Evolutionary conservation across 345 rosid species (phyloP).

Genomic region (Salix brachista): DNA sequence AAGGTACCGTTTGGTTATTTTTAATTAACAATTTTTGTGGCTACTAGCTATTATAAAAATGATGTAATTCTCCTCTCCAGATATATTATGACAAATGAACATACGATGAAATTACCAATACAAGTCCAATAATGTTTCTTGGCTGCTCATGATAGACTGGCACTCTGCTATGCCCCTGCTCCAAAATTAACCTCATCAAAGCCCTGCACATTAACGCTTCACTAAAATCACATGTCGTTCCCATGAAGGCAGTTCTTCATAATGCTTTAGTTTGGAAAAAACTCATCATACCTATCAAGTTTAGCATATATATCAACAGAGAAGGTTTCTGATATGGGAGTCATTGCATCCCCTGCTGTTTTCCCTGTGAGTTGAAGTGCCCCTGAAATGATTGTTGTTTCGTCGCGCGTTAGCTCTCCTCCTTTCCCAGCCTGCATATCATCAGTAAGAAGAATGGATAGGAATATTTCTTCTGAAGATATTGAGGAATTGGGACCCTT

Average conservation of each 20-base stretch:
- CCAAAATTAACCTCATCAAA: constrained; percentile 66
- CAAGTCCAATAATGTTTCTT: constrained; percentile 73
- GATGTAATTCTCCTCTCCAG: too few species aligned
- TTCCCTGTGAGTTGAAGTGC: constrained; percentile 89
- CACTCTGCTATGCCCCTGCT: constrained; percentile 91
- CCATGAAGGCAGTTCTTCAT: background rate
- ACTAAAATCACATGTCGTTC: background rate
- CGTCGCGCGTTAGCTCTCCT: constrained; percentile 88
- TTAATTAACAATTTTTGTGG: too few species aligned
- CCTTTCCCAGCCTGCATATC: constrained; percentile 81
- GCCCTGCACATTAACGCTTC: constrained; percentile 34
- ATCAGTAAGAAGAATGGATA: background rate
- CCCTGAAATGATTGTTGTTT: constrained; percentile 90
- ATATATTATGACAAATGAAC: too few species aligned
- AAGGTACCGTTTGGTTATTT: too few species aligned
- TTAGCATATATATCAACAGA: constrained; percentile 70
- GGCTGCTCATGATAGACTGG: constrained; percentile 84
- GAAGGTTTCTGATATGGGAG: constrained; percentile 72
- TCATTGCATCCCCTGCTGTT: constrained; percentile 83
- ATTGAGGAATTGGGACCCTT: background rate
- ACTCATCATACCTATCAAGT: constrained; percentile 53
- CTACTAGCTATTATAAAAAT: too few species aligned
- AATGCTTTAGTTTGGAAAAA: background rate
- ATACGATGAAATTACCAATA: constrained; percentile 45
- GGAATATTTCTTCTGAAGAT: too few species aligned